Evolutionary conservation across 2,329 filamentous ascomycete species (phyloP).

Genomic region (Verticillium zaregamsianum): DNA sequence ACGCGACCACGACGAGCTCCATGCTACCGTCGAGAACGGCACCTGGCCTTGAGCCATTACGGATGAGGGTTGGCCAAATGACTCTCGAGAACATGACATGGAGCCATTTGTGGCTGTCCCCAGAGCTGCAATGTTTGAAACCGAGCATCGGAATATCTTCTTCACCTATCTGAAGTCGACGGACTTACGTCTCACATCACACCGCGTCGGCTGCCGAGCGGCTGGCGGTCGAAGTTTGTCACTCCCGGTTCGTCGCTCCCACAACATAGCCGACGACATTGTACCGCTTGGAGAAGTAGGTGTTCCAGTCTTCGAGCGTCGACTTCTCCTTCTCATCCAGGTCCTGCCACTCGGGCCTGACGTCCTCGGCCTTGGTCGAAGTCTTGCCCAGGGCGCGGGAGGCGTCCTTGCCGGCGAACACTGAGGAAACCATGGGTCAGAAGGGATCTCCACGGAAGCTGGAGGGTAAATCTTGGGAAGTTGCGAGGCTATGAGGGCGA

Average conservation of each 20-base stretch:
- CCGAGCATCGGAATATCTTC: neutral
- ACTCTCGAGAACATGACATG: too few relatives aligned
- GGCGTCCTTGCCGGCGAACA: constrained; percentile 93
- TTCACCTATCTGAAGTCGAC: neutral
- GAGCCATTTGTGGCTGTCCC: neutral
- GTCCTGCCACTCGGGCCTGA: constrained; percentile 75
- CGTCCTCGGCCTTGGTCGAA: constrained; percentile 82
- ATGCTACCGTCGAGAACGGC: neutral
- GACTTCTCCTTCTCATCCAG: constrained; percentile 81
- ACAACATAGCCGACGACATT: constrained; percentile 74
- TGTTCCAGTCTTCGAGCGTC: constrained; percentile 86
- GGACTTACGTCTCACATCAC: neutral
- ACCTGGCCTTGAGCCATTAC: neutral
- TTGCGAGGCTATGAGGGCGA: neutral
- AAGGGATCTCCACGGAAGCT: neutral
- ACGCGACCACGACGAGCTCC: neutral
- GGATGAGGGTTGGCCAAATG: too few relatives aligned
- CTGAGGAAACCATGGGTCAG: constrained; percentile 38
- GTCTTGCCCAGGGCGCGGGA: constrained; percentile 87
- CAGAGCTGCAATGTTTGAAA: too few relatives aligned
- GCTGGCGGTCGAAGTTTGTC: neutral
- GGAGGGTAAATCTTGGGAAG: neutral
- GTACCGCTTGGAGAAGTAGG: constrained; percentile 95
- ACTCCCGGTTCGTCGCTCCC: constrained; percentile 55
- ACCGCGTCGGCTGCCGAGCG: neutral